These are phyloP conservation scores for Pisolithus orientalis DNA, from an alignment of 768 basidiomycete genomes.

Conservation along the genomic window DNA sequence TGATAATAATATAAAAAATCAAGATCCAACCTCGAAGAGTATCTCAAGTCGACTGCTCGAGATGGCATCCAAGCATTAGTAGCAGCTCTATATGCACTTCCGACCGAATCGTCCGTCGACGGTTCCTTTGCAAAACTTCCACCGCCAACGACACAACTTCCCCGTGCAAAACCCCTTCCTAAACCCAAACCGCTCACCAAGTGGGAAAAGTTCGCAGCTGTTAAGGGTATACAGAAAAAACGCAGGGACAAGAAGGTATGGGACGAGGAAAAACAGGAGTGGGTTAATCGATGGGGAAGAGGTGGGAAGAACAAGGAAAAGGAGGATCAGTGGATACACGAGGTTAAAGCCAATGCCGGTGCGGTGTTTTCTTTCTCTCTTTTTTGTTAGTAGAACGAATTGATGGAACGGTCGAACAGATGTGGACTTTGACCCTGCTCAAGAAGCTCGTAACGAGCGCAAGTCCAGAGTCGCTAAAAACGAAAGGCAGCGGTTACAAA, in stretches of 20 bases:
- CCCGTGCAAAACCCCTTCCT: constrained; percentile 87
- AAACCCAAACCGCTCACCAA: constrained; percentile 91
- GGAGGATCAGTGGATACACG: constrained; percentile 88
- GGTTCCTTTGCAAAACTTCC: constrained; percentile 85
- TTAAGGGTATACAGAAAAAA: constrained; percentile 87
- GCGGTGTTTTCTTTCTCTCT: constrained; percentile 14
- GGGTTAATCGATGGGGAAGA: constrained; percentile 87
- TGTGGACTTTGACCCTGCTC: constrained; percentile 72
- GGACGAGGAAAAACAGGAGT: constrained; percentile 94
- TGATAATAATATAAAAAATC: neutral
- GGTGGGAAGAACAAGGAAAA: constrained; percentile 82
- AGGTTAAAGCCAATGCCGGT: constrained; percentile 87
- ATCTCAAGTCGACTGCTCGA: constrained; percentile 71
- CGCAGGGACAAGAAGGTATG: constrained; percentile 75
- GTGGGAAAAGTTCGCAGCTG: constrained; percentile 93
- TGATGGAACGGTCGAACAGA: constrained; percentile 36
- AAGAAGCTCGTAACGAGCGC: constrained; percentile 68
- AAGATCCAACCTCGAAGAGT: constrained; percentile 75
- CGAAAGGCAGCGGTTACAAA: constrained; percentile 66
- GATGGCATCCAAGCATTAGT: constrained; percentile 81
- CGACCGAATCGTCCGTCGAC: constrained; percentile 65
- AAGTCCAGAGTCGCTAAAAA: constrained; percentile 84
- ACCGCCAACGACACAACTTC: constrained; percentile 66
- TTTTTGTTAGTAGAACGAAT: neutral
- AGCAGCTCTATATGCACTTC: constrained; percentile 74